A percentile compares a stretch with the other conserved stretches of the same genome.
Evolutionary conservation across 2,329 filamentous ascomycete genomes (phyloP).

Genomic region (Dactylonectria macrodidyma): DNA sequence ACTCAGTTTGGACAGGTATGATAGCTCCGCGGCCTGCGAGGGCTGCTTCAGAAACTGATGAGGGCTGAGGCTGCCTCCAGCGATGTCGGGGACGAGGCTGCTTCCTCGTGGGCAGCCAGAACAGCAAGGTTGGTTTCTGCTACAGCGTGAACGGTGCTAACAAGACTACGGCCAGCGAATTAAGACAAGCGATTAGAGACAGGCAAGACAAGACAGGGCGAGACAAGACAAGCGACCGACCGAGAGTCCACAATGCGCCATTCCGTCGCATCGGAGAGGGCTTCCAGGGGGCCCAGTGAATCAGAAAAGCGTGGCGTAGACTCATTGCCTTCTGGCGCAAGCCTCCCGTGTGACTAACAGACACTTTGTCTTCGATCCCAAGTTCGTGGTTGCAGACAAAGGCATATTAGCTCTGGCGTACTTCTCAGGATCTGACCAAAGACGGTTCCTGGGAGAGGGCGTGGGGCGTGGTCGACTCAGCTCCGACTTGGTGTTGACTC

Average conservation of each 20-base stretch:
- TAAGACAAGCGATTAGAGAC: neutral
- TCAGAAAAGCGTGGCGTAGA: neutral
- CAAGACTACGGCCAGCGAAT: too few relatives aligned
- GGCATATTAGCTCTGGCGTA: neutral
- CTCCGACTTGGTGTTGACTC: neutral
- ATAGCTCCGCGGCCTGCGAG: neutral
- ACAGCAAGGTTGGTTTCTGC: conserved; percentile 25
- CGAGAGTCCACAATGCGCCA: neutral
- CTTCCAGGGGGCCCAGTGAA: neutral
- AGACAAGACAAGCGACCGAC: neutral
- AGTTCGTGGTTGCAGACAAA: neutral
- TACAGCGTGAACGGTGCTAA: conserved; percentile 26
- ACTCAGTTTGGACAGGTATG: neutral
- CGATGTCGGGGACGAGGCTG: conserved; percentile 15
- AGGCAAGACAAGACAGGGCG: neutral
- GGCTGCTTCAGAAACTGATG: neutral
- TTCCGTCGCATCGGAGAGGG: neutral
- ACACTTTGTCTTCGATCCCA: neutral
- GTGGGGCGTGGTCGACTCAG: neutral
- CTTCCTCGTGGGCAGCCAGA: conserved; percentile 28
- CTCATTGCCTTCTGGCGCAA: neutral
- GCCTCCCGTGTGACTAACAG: too few relatives aligned
- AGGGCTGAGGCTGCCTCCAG: conserved; percentile 8
- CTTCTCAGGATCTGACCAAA: neutral
- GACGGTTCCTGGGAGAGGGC: neutral